Evolutionary conservation across 495 filamentous ascomycete genomes (phyloP).

Genomic region (Podospora pseudopauciseta): DNA sequence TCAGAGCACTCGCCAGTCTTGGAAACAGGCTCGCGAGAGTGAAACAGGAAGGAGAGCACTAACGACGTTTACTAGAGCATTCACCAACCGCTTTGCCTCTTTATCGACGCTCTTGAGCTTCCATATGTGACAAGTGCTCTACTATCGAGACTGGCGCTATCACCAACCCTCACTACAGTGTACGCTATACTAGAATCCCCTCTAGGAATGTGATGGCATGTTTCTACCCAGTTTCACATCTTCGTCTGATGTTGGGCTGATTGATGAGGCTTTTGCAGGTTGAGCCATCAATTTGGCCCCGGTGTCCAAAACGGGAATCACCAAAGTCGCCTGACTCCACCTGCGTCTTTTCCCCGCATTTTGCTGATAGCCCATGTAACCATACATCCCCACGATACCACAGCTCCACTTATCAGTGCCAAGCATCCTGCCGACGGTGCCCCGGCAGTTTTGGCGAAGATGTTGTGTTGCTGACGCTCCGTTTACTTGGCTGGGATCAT

Average conservation of each 20-base stretch:
- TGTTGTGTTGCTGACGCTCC: background rate
- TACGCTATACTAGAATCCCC: too few species aligned
- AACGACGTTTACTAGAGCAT: background rate
- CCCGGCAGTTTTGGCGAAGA: background rate
- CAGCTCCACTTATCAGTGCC: too few species aligned
- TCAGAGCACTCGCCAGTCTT: background rate
- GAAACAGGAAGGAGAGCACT: background rate
- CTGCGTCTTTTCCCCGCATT: background rate
- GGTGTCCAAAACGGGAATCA: conserved; percentile 7
- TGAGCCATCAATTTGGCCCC: background rate
- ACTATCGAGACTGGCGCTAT: background rate
- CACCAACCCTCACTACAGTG: background rate
- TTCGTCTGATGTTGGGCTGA: background rate
- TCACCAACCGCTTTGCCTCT: background rate
- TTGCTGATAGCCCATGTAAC: background rate
- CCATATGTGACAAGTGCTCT: background rate
- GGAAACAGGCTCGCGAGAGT: background rate
- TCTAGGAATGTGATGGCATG: background rate
- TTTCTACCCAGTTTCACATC: background rate
- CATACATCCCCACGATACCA: background rate
- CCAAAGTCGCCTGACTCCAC: conserved; percentile 8
- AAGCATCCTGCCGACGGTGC: background rate
- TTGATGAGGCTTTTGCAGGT: background rate
- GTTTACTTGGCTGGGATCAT: background rate
- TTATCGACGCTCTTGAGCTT: background rate